Conservation (phyloP, 1,139 yeast species). For the Hyphopichia pseudoburtonii region DNA sequence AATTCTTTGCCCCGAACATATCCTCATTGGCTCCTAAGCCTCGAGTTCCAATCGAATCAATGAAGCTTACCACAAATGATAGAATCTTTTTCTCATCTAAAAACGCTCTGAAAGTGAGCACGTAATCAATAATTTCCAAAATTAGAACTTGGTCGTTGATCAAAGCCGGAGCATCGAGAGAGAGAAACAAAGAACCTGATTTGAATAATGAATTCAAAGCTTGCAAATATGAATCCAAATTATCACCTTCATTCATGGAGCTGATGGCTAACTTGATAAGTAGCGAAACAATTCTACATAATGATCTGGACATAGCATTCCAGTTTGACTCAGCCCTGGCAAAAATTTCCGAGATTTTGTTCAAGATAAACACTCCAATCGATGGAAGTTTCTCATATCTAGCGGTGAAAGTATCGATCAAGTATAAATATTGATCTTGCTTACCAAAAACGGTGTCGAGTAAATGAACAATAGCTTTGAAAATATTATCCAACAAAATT, state of each 20-base stretch:
- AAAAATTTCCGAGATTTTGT: conserved; percentile 48
- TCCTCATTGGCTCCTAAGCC: conserved; percentile 52
- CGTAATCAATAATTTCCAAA: conserved; percentile 57
- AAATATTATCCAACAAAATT: conserved; percentile 38
- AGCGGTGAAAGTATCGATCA: conserved; percentile 50
- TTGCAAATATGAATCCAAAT: conserved; percentile 31
- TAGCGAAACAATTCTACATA: conserved; percentile 58
- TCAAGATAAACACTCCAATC: conserved; percentile 53
- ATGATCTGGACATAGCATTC: conserved; percentile 62
- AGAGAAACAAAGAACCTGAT: conserved; percentile 48
- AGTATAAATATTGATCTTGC: conserved; percentile 60
- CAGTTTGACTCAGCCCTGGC: conserved; percentile 53
- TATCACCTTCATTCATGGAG: conserved; percentile 23
- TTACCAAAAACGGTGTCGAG: conserved; percentile 66
- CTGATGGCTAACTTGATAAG: conserved; percentile 43
- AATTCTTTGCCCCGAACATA: conserved; percentile 24
- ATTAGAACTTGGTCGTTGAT: conserved; percentile 61
- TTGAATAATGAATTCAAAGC: conserved; percentile 33
- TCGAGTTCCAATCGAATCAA: conserved; percentile 53
- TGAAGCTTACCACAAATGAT: conserved; percentile 39
- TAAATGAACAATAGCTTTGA: conserved; percentile 59
- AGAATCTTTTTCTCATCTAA: conserved; percentile 41
- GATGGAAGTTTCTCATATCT: conserved; percentile 38
- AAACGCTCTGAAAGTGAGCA: conserved; percentile 42
- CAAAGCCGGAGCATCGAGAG: conserved; percentile 45